Conservation (phyloP, 2,329 filamentous ascomycete species). For the Lasiodiplodia citricola region DNA sequence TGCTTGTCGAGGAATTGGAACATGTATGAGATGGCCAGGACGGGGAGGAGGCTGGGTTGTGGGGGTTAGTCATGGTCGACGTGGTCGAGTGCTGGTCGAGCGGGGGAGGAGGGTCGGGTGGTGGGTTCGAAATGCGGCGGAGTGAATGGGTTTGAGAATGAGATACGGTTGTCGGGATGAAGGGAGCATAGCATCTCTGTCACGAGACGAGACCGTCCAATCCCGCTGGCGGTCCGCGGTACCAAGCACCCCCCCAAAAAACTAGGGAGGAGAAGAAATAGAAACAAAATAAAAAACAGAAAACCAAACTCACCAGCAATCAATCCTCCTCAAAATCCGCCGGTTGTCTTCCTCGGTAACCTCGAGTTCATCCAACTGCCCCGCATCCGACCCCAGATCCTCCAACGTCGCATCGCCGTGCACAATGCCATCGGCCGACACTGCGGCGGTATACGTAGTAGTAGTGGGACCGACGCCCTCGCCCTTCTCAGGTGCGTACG, state of each 20-base stretch:
- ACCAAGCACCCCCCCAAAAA: too few species aligned
- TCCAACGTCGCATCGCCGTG: slow-evolving; percentile 9
- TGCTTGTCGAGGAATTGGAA: slow-evolving; percentile 34
- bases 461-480: neutral
- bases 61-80: neutral
- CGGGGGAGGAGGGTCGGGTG: too few species aligned
- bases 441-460: neutral
- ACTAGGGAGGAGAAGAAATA: neutral
- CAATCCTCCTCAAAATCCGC: slow-evolving; percentile 21
- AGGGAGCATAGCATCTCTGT: too few species aligned
- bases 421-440: neutral
- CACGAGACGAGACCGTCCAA: too few species aligned
- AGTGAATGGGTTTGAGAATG: too few species aligned
- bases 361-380: neutral
- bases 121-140: too few species aligned
- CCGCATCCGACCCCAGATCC: slow-evolving; percentile 14
- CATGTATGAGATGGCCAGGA: slow-evolving; percentile 31
- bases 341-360: slow-evolving; percentile 17
- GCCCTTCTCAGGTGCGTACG: neutral
- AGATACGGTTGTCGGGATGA: too few species aligned
- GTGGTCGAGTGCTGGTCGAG: too few species aligned
- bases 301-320: slow-evolving; percentile 8
- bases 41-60: slow-evolving; percentile 25
- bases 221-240: too few species aligned
- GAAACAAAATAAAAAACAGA: neutral